Percentiles rank a stretch among this genome's conserved stretches.
Evolutionary conservation across 2,329 filamentous ascomycete species (phyloP).

Genomic region (Arthrinium puccinioides): DNA sequence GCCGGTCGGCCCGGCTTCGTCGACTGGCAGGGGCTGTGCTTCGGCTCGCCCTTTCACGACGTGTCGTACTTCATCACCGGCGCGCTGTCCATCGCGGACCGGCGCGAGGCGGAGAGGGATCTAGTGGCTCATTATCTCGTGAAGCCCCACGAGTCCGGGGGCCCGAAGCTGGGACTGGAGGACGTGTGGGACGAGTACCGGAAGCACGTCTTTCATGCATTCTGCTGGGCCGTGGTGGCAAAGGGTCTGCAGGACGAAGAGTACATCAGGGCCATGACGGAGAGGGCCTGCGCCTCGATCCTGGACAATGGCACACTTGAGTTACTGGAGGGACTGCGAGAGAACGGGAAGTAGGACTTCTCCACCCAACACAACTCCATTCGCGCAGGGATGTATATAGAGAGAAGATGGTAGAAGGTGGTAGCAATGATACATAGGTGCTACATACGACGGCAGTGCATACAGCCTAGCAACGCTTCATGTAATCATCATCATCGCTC

Average conservation of each 20-base stretch:
- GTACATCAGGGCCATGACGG: not conserved
- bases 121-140: slow-evolving; percentile 10
- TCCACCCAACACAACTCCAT: not conserved
- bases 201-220: slow-evolving; percentile 10
- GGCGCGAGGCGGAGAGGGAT: slow-evolving; percentile 8
- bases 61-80: slow-evolving; percentile 12
- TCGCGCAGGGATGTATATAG: not conserved
- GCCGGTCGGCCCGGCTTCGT: not conserved
- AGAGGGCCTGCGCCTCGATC: not conserved
- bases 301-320: not conserved
- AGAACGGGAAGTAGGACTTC: not conserved
- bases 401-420: not conserved
- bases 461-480: too few relatives aligned
- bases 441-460: too few relatives aligned
- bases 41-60: slow-evolving; percentile 5
- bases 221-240: slow-evolving; percentile 8
- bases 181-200: slow-evolving; percentile 12
- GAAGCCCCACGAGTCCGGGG: slow-evolving; percentile 7
- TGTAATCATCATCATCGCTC: too few relatives aligned
- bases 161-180: slow-evolving; percentile 6
- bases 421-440: too few relatives aligned
- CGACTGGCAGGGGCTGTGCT: not conserved
- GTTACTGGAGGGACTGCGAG: not conserved
- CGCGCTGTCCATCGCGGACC: slow-evolving; percentile 9
- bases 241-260: not conserved